A percentile compares a stretch with the other conserved stretches of the same genome.
phyloP scores from a whole-genome alignment of 2,329 filamentous ascomycete genomes.

The Bipolaris oryzae region DNA sequence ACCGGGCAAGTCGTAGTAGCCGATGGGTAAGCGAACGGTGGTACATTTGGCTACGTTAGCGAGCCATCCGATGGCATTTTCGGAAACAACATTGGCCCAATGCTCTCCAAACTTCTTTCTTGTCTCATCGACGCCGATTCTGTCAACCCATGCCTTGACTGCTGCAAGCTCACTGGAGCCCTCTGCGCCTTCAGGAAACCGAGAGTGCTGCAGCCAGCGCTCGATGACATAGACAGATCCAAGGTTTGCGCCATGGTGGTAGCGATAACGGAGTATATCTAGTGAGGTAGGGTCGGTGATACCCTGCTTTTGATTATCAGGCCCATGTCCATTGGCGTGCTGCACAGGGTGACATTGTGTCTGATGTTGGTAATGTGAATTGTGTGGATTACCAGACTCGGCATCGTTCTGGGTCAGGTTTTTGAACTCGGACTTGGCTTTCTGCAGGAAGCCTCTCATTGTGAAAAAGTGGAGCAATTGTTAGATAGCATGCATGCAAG shows the following conservation, averaged over 20 bases:
- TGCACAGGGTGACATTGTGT: conserved; percentile 2
- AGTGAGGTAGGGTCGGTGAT: conserved; percentile 49
- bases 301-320: conserved; percentile 21
- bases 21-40: conserved; percentile 65
- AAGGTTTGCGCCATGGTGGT: conserved; percentile 65
- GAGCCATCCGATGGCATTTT: conserved; percentile 61
- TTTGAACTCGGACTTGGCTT: conserved; percentile 35
- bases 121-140: conserved; percentile 56
- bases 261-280: conserved; percentile 61
- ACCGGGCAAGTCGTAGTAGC: conserved; percentile 62
- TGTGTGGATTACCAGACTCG: neutral
- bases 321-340: neutral
- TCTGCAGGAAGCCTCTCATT: conserved; percentile 39
- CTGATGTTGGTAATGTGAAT: conserved; percentile 8
- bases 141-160: conserved; percentile 55
- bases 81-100: conserved; percentile 59
- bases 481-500: neutral
- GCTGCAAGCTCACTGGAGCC: conserved; percentile 60
- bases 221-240: conserved; percentile 67
- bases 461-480: conserved; percentile 12
- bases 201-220: conserved; percentile 60
- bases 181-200: conserved; percentile 54
- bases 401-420: conserved; percentile 15
- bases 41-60: conserved; percentile 60
- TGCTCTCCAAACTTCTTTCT: conserved; percentile 59